Percentiles rank a stretch among this genome's conserved stretches.
Conservation (phyloP, 345 rosid species). For the Chamaenerion angustifolium region DNA sequence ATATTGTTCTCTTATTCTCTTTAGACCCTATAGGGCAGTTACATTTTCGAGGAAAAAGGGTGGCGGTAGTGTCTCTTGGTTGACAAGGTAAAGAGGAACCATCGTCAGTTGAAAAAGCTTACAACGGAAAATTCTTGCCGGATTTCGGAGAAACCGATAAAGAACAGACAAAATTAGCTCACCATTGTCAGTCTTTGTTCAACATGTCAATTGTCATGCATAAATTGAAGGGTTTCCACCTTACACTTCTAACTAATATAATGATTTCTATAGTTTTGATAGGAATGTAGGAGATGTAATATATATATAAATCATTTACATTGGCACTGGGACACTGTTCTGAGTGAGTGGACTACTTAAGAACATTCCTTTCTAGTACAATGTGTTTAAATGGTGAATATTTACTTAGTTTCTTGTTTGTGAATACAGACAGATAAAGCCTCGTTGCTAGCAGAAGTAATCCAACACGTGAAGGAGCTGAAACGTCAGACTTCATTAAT, state of each 20-base stretch:
- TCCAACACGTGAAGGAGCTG: constrained; percentile 92
- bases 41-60: constrained; percentile 42
- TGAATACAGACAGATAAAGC: constrained; percentile 82
- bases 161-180: constrained; percentile 11
- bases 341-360: too few relatives aligned
- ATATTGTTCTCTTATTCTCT: neutral
- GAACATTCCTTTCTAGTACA: too few relatives aligned
- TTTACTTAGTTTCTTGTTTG: too few relatives aligned
- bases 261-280: too few relatives aligned
- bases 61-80: constrained; percentile 42
- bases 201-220: neutral
- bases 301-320: too few relatives aligned
- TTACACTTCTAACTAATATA: too few relatives aligned
- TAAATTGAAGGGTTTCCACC: too few relatives aligned
- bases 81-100: constrained; percentile 78
- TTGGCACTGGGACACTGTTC: too few relatives aligned
- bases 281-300: too few relatives aligned
- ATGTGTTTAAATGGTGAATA: constrained; percentile 2
- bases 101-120: constrained; percentile 50
- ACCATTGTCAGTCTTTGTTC: neutral
- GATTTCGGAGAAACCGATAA: constrained; percentile 10
- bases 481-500: constrained; percentile 67
- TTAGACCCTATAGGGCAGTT: constrained; percentile 10
- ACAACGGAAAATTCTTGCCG: constrained; percentile 47
- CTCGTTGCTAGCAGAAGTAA: constrained; percentile 88